These are phyloP conservation scores for Ilex aquifolium DNA, from an alignment of 257 asterid species.

Conservation along the genomic window DNA sequence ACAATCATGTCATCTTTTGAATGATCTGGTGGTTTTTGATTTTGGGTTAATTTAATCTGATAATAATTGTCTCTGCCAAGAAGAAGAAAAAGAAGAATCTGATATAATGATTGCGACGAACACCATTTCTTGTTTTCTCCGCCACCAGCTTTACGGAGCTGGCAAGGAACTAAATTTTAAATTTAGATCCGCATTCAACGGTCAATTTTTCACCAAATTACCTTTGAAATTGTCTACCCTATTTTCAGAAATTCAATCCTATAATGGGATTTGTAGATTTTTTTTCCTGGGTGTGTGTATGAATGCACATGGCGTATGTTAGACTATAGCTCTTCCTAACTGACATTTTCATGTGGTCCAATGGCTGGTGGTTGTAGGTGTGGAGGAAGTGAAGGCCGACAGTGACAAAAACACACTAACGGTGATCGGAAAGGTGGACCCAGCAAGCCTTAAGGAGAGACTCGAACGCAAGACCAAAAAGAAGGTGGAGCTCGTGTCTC, in stretches of 20 bases:
- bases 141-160: too few species aligned
- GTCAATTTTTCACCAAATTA: neutral
- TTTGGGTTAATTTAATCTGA: too few species aligned
- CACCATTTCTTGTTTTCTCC: too few species aligned
- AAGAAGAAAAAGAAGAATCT: too few species aligned
- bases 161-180: too few species aligned
- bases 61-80: too few species aligned
- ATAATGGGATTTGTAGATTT: neutral
- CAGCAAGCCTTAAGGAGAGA: conserved; percentile 18
- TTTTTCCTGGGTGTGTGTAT: neutral
- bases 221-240: too few species aligned
- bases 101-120: too few species aligned
- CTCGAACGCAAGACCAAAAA: conserved; percentile 25
- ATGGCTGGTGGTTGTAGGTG: conserved; percentile 15
- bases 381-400: conserved; percentile 22
- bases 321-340: neutral
- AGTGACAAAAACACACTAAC: conserved; percentile 15
- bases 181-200: neutral
- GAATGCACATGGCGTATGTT: neutral
- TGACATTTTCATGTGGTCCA: neutral
- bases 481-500: conserved; percentile 20
- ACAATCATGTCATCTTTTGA: too few species aligned
- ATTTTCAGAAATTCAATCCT: too few species aligned
- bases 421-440: conserved; percentile 23
- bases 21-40: too few species aligned